Percentiles rank a stretch among this genome's conserved stretches.
phyloP scores from a whole-genome alignment of 495 filamentous ascomycete species.

The Chaetomium tenue region DNA sequence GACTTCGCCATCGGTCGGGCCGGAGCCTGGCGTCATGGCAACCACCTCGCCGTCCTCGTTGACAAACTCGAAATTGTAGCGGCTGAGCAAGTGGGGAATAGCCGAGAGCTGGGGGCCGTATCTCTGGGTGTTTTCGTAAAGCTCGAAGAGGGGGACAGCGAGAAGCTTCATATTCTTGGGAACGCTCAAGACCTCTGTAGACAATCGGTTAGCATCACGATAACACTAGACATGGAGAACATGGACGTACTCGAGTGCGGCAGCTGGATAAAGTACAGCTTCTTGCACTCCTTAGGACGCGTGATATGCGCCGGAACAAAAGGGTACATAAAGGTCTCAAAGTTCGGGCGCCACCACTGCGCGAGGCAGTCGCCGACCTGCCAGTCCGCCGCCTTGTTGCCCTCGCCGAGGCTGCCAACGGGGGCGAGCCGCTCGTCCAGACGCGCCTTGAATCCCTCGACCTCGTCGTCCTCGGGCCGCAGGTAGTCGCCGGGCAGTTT shows the following conservation, averaged over 20 bases:
- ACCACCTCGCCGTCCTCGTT: slow-evolving; percentile 89
- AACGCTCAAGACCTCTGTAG: slow-evolving; percentile 85
- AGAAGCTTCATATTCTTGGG: slow-evolving; percentile 99
- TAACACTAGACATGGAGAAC: neutral
- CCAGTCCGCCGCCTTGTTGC: slow-evolving; percentile 89
- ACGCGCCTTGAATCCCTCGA: slow-evolving; percentile 87
- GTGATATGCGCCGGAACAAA: slow-evolving; percentile 95
- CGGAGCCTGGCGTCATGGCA: slow-evolving; percentile 76
- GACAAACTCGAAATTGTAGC: slow-evolving; percentile 98
- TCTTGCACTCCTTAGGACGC: slow-evolving; percentile 98
- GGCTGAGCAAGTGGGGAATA: slow-evolving; percentile 87
- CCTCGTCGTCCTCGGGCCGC: slow-evolving; percentile 82
- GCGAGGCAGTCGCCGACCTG: slow-evolving; percentile 90
- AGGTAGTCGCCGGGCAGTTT: slow-evolving; percentile 98
- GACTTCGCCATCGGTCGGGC: slow-evolving; percentile 43
- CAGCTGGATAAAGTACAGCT: slow-evolving; percentile 93
- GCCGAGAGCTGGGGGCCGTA: slow-evolving; percentile 96
- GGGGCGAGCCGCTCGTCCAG: slow-evolving; percentile 91
- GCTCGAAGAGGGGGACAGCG: slow-evolving; percentile 92
- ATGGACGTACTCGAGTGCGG: slow-evolving; percentile 79
- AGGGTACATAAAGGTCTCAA: slow-evolving; percentile 99
- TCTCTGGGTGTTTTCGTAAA: slow-evolving; percentile 93
- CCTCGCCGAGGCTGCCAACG: slow-evolving; percentile 80
- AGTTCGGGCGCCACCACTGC: slow-evolving; percentile 98
- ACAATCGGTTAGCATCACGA: slow-evolving; percentile 25